Evolutionary conservation across 768 basidiomycete genomes (phyloP).

Genomic region (Filobasidium wieringae): DNA sequence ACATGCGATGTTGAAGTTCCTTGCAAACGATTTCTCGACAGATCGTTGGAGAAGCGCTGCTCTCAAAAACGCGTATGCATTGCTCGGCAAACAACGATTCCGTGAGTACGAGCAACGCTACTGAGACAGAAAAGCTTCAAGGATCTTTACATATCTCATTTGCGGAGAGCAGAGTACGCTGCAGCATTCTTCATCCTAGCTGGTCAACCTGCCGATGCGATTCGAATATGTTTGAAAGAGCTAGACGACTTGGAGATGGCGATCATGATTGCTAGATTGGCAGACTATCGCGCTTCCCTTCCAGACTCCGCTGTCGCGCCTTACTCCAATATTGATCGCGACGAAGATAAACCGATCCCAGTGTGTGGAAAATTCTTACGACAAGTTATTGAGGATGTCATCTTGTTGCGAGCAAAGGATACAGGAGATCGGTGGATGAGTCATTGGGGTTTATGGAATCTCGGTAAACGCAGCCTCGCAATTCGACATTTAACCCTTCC

Average conservation of each 20-base stretch:
- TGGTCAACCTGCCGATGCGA: slow-evolving; percentile 75
- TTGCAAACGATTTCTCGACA: slow-evolving; percentile 75
- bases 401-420: slow-evolving; percentile 72
- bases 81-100: slow-evolving; percentile 80
- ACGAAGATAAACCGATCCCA: not conserved
- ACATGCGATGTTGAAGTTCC: slow-evolving; percentile 73
- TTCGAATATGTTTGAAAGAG: slow-evolving; percentile 77
- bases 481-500: slow-evolving; percentile 54
- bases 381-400: slow-evolving; percentile 55
- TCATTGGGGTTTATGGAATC: slow-evolving; percentile 92
- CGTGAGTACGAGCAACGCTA: slow-evolving; percentile 46
- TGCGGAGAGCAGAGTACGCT: slow-evolving; percentile 63
- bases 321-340: not conserved
- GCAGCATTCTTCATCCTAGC: slow-evolving; percentile 95
- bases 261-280: slow-evolving; percentile 67
- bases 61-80: slow-evolving; percentile 86
- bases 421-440: slow-evolving; percentile 86
- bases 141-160: slow-evolving; percentile 14
- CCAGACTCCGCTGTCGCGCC: not conserved
- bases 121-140: not conserved
- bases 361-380: slow-evolving; percentile 46
- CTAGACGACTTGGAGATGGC: slow-evolving; percentile 84
- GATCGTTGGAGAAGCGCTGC: slow-evolving; percentile 84
- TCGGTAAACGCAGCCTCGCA: slow-evolving; percentile 82
- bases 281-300: slow-evolving; percentile 71